Evolutionary conservation across 1,284 basidiomycete species (phyloP), one percentile per base, ranked within the genome.

Genomic region (Austropuccinia psidii): DNA sequence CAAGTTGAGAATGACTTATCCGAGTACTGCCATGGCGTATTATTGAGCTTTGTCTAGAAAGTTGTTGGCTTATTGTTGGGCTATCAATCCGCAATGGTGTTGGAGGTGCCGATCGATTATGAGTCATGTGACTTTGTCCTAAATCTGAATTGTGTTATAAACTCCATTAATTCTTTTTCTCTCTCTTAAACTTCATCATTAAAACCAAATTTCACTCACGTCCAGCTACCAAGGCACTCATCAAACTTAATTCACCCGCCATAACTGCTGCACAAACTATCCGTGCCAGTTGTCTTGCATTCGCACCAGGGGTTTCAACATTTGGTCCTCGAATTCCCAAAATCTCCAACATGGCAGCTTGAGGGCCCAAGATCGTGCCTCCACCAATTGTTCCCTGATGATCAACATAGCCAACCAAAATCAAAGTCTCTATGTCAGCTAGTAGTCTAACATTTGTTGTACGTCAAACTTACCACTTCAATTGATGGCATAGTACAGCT

Each of bases 401-500:
- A 50, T 77, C 78, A 49, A 35, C 50, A 54, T 15, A 1, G 15
- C 21, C 45, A 7, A 5, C 2, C 27, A 31, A 11, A 50, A 13
- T 27, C 27, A 15, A n/a, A 43, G 17, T 41, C 29, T 37, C n/a
- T 8, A n/a, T n/a, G n/a, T n/a, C n/a, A n/a, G n/a, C n/a, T n/a
- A n/a, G n/a, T n/a, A n/a, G n/a, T n/a, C n/a, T n/a, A n/a, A n/a
- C n/a, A n/a, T n/a, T n/a, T 5, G 19, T 6, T 50, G 5, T 24
- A 49, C 50, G 8, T 31, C 50, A 49, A n/a, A 50, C 64, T 52
- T 54, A 66, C 93, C 57, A 95, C 92, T 83, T 97, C 93, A 80
- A 97, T 92, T 43, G 89, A 94, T 27, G 93, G 93, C 93, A 97
- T 96, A 11, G 91, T 88, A 73, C 93, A 85, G 0, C 92, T 93